Percentiles rank a stretch among this genome's conserved stretches.
Evolutionary conservation across 2,329 filamentous ascomycete genomes (phyloP).

Genomic region (Trichoderma simmonsii): DNA sequence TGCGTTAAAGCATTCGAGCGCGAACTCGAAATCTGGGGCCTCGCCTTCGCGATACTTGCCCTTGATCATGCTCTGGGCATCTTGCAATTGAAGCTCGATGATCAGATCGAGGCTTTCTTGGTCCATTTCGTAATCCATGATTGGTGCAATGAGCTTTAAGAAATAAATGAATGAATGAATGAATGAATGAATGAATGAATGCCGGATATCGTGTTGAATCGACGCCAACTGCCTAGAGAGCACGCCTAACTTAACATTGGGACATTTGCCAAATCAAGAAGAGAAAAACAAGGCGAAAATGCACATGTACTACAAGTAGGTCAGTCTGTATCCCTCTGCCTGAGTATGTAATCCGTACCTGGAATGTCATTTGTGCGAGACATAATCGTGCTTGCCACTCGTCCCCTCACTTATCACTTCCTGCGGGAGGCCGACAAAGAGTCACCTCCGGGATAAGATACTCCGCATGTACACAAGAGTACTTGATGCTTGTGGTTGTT

Average conservation of each 20-base stretch:
- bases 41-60: slow-evolving; percentile 20
- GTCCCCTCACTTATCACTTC: not conserved
- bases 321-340: not conserved
- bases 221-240: too few relatives aligned
- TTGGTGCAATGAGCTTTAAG: not conserved
- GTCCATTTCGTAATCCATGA: slow-evolving; percentile 2
- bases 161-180: too few relatives aligned
- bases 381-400: not conserved
- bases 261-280: not conserved
- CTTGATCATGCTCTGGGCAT: slow-evolving; percentile 17
- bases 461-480: not conserved
- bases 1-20: slow-evolving; percentile 15
- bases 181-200: not conserved
- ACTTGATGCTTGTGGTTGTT: not conserved
- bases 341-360: slow-evolving; percentile 1
- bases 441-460: not conserved
- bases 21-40: slow-evolving; percentile 18
- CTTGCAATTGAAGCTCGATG: slow-evolving; percentile 24
- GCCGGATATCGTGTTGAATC: too few relatives aligned
- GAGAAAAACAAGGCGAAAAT: not conserved
- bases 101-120: slow-evolving; percentile 22
- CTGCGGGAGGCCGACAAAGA: slow-evolving; percentile 1
- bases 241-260: not conserved
- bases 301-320: not conserved
- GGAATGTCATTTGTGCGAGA: not conserved